These are phyloP conservation scores for Schizonepeta tenuifolia DNA, from an alignment of 257 asterid genomes.

Conservation along the genomic window DNA sequence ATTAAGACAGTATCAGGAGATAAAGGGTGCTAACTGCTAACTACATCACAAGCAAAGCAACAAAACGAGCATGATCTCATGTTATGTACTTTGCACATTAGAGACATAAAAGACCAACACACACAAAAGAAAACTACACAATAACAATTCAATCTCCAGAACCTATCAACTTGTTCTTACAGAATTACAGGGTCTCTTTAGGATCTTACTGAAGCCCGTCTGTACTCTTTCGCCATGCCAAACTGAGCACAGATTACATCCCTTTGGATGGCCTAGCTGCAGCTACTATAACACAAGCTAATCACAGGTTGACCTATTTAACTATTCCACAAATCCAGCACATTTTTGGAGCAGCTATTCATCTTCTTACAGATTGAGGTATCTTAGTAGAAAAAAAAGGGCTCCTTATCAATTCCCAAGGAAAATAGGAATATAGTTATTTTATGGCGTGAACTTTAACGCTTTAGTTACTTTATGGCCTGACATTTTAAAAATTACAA, in stretches of 20 bases:
- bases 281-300: no score
- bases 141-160: not conserved
- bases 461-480: no score
- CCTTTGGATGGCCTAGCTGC: no score
- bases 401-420: not conserved
- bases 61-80: not conserved
- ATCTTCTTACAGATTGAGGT: not conserved
- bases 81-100: no score
- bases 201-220: not conserved
- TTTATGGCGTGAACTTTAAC: no score
- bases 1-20: conserved; percentile 9
- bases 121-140: not conserved
- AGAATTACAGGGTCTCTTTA: not conserved
- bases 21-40: not conserved
- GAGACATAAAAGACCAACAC: not conserved
- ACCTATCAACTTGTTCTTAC: not conserved
- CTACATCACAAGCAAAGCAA: not conserved
- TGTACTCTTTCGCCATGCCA: no score
- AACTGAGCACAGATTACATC: not conserved
- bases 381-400: not conserved
- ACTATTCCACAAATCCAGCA: not conserved
- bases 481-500: no score
- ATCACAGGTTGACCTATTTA: not conserved
- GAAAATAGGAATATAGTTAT: no score
- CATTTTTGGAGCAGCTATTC: not conserved